phyloP scores from a whole-genome alignment of 768 basidiomycete genomes.

The Kwoniella heveanensis region DNA sequence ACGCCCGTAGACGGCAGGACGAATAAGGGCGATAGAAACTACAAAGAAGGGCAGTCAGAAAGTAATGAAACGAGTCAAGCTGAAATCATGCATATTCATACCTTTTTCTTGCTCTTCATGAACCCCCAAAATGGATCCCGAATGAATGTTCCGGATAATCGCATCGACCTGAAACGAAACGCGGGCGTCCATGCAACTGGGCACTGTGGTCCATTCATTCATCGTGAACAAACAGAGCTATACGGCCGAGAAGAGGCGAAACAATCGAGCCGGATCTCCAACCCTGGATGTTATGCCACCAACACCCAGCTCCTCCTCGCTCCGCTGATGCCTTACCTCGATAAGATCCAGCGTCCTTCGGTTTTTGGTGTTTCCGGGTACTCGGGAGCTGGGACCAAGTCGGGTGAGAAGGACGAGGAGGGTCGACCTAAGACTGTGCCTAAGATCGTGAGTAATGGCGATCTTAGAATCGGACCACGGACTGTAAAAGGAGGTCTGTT shows the following conservation, averaged over 20 bases:
- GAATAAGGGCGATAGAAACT: constrained; percentile 1
- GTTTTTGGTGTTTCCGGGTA: constrained; percentile 93
- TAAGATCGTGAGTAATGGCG: constrained; percentile 70
- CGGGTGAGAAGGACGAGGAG: constrained; percentile 65
- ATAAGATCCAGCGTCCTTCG: constrained; percentile 67
- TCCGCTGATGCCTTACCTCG: constrained; percentile 75
- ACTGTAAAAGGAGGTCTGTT: too few relatives aligned
- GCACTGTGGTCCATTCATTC: too few relatives aligned
- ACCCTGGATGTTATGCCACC: constrained; percentile 97
- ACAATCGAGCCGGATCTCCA: constrained; percentile 80
- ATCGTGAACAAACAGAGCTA: constrained; percentile 68
- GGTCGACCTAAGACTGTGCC: constrained; percentile 75
- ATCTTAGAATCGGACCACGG: too few relatives aligned
- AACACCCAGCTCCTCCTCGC: constrained; percentile 88
- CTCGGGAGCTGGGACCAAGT: constrained; percentile 88
- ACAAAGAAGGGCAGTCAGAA: not conserved
- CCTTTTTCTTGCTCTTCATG: not conserved
- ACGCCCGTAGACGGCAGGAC: not conserved
- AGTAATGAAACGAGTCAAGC: constrained; percentile 7
- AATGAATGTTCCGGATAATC: too few relatives aligned
- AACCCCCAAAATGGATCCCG: too few relatives aligned
- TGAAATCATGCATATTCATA: constrained; percentile 6
- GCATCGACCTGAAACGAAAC: too few relatives aligned
- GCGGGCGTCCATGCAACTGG: too few relatives aligned
- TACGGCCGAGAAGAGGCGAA: constrained; percentile 75